Evolutionary conservation across 257 asterid genomes (phyloP).

Genomic region (Plantago elongata): DNA sequence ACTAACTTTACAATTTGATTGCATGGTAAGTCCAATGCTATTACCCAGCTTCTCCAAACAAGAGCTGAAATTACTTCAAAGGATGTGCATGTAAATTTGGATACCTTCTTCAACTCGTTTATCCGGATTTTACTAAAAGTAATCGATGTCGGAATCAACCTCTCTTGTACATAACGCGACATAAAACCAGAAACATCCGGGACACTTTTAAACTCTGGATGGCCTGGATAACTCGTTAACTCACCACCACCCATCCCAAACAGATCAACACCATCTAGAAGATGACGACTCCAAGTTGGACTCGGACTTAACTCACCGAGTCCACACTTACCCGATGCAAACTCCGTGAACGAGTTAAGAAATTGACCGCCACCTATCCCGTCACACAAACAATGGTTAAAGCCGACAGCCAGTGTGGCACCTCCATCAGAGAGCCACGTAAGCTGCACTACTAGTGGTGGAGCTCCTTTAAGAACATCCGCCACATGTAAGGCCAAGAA

Average conservation of each 20-base stretch:
- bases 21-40: slow-evolving; percentile 38
- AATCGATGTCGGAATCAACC: slow-evolving; percentile 40
- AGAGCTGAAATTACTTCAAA: slow-evolving; percentile 68
- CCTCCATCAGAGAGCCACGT: slow-evolving; percentile 64
- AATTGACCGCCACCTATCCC: slow-evolving; percentile 61
- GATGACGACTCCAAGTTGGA: slow-evolving; percentile 50
- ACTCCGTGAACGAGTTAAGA: slow-evolving; percentile 54
- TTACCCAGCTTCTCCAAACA: slow-evolving; percentile 69
- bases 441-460: slow-evolving; percentile 65
- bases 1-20: slow-evolving; percentile 45
- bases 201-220: slow-evolving; percentile 40
- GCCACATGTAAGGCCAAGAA: slow-evolving; percentile 40
- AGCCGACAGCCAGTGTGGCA: slow-evolving; percentile 51
- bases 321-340: slow-evolving; percentile 27
- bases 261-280: slow-evolving; percentile 24
- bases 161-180: slow-evolving; percentile 32
- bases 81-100: slow-evolving; percentile 24
- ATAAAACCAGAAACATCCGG: slow-evolving; percentile 40
- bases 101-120: slow-evolving; percentile 36
- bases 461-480: slow-evolving; percentile 54
- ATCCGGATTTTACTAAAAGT: slow-evolving; percentile 27
- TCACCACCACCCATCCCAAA: background rate
- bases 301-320: slow-evolving; percentile 20
- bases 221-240: slow-evolving; percentile 18
- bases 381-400: slow-evolving; percentile 58